Evolutionary conservation across 2,329 filamentous ascomycete genomes (phyloP), one percentile per base, ranked within the genome.

Genomic region (Pezicula rhizophila): DNA sequence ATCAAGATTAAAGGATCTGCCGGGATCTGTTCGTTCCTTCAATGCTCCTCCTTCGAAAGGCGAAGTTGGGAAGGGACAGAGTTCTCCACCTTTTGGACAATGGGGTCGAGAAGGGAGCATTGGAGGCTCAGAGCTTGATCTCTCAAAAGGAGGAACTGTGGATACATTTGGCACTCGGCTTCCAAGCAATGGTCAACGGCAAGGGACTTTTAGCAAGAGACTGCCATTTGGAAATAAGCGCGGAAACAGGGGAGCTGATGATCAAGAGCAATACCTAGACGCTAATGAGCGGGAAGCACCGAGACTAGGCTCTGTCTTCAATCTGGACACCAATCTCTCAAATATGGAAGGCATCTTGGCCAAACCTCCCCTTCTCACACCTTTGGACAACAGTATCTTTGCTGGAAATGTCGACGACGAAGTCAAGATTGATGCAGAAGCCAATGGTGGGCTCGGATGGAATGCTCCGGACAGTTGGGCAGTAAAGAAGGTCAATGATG

Each of bases 381-480:
- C 88, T 2, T 82, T 89, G 57, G 84, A 81, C 52, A 74, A 75
- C 56, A 68, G 72, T 54, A 75, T 76, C 48, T 67, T 77, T 50
- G 51, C 57, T 25, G 70, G 66, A 23, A 66, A 65, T 15, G 54
- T 70, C 25, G 74, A 78, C 33, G 64, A 67, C 25, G 74, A 79
- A 20, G 56, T 55, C 2, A 64, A 60, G 31, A 39, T 50, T n/a
- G 56, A 64, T 35, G 52, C 56, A n/a, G 56, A 61, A 23, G 56
- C 44, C 35, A 58, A 52, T 17, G 53, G 54, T 25, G 55, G 52
- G 14, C 82, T 84, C 2, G 80, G 81, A 3, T 99, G 92, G 92
- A 88, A 95, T 66, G 91, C 91, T 3, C 92, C 93, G 1, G 92
- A 97, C 66, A 96, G 91, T 65, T 99, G 93, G 93, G 90, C 88